phyloP scores from a whole-genome alignment of 345 rosid species.

The Lenwebbia sp. region DNA sequence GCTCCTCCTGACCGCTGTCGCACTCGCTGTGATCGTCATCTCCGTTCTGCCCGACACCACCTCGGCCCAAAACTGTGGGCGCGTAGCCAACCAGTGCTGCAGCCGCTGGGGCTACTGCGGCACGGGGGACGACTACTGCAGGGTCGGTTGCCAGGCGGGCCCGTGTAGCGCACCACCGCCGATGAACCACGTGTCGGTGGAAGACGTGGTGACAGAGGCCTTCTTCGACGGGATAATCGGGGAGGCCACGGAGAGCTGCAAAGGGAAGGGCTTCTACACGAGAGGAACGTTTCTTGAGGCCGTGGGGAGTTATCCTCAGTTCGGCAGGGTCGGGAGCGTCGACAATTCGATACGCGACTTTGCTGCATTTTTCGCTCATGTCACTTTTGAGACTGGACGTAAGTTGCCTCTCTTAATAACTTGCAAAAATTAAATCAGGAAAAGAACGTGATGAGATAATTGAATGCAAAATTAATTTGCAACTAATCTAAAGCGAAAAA shows the following conservation, averaged over 20 bases:
- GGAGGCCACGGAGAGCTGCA: conserved; percentile 9
- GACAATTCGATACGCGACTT: conserved; percentile 31
- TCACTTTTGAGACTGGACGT: conserved; percentile 34
- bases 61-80: conserved; percentile 11
- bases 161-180: background rate
- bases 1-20: background rate
- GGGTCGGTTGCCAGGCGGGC: conserved; percentile 10
- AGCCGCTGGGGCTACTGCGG: conserved; percentile 19
- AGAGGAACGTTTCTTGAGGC: conserved; percentile 23
- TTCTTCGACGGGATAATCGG: conserved; percentile 30
- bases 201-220: conserved; percentile 9
- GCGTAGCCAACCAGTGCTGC: conserved; percentile 9
- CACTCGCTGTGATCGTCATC: background rate
- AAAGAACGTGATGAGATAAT: too few species aligned
- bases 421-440: background rate
- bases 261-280: conserved; percentile 24
- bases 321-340: conserved; percentile 15
- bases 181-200: background rate
- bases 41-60: background rate
- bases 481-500: background rate
- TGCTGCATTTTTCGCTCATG: conserved; percentile 37
- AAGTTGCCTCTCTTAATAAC: background rate
- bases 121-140: conserved; percentile 1
- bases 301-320: conserved; percentile 6
- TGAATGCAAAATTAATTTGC: background rate